Base-by-base conservation (phyloP, 23 red algal genomes). In the Agarophyton chilense region DNA sequence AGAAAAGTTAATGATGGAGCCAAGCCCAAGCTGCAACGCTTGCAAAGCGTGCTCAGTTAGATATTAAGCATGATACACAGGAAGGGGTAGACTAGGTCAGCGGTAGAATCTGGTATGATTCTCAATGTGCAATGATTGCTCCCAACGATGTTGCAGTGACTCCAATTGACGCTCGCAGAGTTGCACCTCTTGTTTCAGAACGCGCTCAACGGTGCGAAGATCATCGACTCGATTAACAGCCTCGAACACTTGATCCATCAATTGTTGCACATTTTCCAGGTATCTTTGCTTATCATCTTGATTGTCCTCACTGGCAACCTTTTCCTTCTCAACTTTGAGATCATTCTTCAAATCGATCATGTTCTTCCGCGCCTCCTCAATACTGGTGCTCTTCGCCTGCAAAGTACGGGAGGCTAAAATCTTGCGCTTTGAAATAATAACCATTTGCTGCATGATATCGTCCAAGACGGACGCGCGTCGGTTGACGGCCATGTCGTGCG, bases 71-170 rank as follows among this genome's bases (percentile, higher is more conserved):
- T 32, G 28, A 43, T 47, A 47, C 6, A 47, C 44, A 79, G n/a
- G n/a, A n/a, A 25, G n/a, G 44, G 12, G 6, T 9, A 47, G 12
- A 47, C 44, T 9, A 12, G 35, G 43, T 86, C 34, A 86, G 51
- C 65, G 81, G 29, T 86, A 86, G 60, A 86, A 86, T 52, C 39
- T 29, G 38, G 65, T 55, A 46, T 86, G 64, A 86, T 86, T 86
- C 22, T 86, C 42, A 72, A 86, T 86, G 46, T 86, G 57, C 16
- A 86, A 31, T 12, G 81, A 55, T 25, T 86, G 52, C 24, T 55
- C 60, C 81, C 81, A 86, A 12, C 42, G 29, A 38, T 72, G 81
- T 31, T 72, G 61, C 22, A 86, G 44, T 32, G 58, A 31, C 25
- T 86, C 29, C 46, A 86, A 21, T 18, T 65, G 46, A 24, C 25